These are phyloP conservation scores for Phlebiopsis gigantea DNA, from an alignment of 768 basidiomycete species.

Conservation along the genomic window DNA sequence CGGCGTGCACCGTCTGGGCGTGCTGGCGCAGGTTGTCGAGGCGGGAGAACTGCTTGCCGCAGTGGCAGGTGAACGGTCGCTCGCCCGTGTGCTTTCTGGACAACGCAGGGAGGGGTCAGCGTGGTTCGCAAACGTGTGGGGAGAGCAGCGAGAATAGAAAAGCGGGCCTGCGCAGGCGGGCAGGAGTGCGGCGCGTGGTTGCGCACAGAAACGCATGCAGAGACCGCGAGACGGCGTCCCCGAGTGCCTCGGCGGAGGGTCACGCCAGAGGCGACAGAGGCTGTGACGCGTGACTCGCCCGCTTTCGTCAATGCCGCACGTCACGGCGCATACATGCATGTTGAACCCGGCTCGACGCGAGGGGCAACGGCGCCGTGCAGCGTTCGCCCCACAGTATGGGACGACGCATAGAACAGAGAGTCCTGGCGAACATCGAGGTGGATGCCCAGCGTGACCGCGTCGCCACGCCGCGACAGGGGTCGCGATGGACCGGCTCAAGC, in stretches of 20 bases:
- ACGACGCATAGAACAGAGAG: no score
- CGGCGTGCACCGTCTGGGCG: conserved; percentile 95
- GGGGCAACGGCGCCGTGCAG: no score
- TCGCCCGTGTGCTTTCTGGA: conserved; percentile 96
- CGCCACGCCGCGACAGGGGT: neutral
- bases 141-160: neutral
- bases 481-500: neutral
- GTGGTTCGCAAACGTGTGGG: neutral
- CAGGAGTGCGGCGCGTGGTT: neutral
- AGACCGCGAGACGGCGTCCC: neutral
- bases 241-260: no score
- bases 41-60: conserved; percentile 90
- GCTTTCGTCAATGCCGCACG: no score
- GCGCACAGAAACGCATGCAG: neutral
- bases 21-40: conserved; percentile 97
- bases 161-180: neutral
- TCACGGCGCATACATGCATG: no score
- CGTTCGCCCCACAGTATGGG: no score
- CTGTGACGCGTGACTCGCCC: neutral
- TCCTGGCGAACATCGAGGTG: no score
- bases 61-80: conserved; percentile 94
- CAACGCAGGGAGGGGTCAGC: conserved; percentile 3
- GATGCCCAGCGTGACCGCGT: no score
- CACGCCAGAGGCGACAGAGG: neutral
- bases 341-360: no score